These are phyloP conservation scores for Gastrolobium villosum DNA, from an alignment of 306 rosid species.

Conservation along the genomic window DNA sequence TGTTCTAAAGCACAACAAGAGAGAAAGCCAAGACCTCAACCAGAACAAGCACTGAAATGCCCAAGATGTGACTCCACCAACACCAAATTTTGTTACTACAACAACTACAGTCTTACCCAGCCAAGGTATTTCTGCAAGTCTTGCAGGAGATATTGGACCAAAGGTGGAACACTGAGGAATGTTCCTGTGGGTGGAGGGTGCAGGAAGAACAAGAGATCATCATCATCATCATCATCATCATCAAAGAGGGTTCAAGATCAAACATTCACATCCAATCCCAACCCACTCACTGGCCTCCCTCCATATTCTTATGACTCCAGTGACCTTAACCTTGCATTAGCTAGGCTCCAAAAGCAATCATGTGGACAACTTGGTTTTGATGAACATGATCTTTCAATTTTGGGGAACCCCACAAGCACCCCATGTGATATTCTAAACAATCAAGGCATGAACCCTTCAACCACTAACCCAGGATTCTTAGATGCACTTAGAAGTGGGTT, in stretches of 20 bases:
- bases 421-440: slow-evolving; percentile 56
- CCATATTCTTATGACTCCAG: slow-evolving; percentile 65
- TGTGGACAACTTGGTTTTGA: slow-evolving; percentile 69
- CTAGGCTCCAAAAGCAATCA: slow-evolving; percentile 80
- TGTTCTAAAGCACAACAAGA: slow-evolving; percentile 72
- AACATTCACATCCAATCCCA: slow-evolving; percentile 58
- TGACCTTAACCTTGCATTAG: slow-evolving; percentile 85
- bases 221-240: slow-evolving; percentile 65
- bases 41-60: slow-evolving; percentile 87
- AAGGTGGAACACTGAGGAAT: slow-evolving; percentile 96
- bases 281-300: slow-evolving; percentile 53
- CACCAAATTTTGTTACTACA: slow-evolving; percentile 99
- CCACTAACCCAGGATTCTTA: slow-evolving; percentile 58
- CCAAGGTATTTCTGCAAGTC: slow-evolving; percentile 98
- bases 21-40: slow-evolving; percentile 79
- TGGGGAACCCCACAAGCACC: slow-evolving; percentile 54
- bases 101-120: slow-evolving; percentile 93
- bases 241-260: slow-evolving; percentile 76
- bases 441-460: slow-evolving; percentile 38
- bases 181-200: slow-evolving; percentile 99
- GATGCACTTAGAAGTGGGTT: slow-evolving; percentile 73
- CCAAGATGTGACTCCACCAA: slow-evolving; percentile 94
- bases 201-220: slow-evolving; percentile 89
- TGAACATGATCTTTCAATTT: slow-evolving; percentile 63
- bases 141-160: slow-evolving; percentile 97